Conservation (phyloP, 2,329 filamentous ascomycete species). For the Aspergillus carbonarius region DNA sequence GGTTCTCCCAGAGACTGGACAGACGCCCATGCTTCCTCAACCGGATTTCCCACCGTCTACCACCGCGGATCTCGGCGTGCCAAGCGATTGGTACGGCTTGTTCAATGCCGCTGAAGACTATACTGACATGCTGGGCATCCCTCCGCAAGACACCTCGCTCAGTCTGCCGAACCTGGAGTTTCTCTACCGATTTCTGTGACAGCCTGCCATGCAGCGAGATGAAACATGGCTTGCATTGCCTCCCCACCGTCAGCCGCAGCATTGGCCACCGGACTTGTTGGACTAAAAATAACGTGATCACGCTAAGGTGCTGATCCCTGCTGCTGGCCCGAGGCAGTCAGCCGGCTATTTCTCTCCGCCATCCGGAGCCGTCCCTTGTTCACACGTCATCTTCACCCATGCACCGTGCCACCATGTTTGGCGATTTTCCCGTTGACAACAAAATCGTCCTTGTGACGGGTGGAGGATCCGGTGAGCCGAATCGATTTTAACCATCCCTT, state of each 20-base stretch:
- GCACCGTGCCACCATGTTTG: conserved; percentile 11
- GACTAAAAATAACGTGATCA: not conserved
- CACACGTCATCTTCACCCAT: not conserved
- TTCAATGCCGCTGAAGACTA: conserved; percentile 7
- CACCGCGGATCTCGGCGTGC: not conserved
- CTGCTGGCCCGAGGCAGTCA: not conserved
- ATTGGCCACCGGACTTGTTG: too few species aligned
- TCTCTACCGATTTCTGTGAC: conserved; percentile 15
- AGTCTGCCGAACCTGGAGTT: conserved; percentile 14
- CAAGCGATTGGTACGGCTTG: conserved; percentile 12
- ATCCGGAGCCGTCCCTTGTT: too few species aligned
- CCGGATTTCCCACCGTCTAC: too few species aligned
- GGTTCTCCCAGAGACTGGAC: not conserved
- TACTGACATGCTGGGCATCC: not conserved
- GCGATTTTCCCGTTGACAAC: not conserved
- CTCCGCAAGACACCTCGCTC: not conserved
- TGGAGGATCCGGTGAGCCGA: conserved; percentile 2
- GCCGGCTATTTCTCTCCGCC: not conserved
- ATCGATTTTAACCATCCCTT: not conserved
- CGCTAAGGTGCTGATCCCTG: not conserved
- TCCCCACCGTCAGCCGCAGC: too few species aligned
- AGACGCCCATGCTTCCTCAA: not conserved
- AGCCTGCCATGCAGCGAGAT: too few species aligned
- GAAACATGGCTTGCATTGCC: too few species aligned
- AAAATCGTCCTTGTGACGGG: conserved; percentile 6